A percentile compares a stretch with the other conserved stretches of the same genome.
Conservation (phyloP, 768 basidiomycete genomes). For the Boletus patriciae region DNA sequence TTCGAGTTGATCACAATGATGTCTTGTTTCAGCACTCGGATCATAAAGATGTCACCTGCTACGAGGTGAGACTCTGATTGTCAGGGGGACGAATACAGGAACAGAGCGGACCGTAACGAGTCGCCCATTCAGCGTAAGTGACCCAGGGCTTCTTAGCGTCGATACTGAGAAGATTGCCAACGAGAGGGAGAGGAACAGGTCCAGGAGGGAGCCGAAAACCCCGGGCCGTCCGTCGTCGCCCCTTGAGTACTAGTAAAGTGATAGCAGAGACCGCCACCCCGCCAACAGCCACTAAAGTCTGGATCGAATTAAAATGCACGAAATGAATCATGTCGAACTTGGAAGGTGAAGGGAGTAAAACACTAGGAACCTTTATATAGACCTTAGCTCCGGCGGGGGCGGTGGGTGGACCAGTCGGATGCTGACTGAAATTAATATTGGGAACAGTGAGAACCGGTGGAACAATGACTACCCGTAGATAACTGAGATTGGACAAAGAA, state of each 20-base stretch:
- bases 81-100: background rate
- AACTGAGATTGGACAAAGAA: background rate
- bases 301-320: background rate
- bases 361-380: background rate
- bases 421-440: background rate
- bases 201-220: constrained; percentile 17
- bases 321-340: background rate
- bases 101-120: constrained; percentile 14
- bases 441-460: background rate
- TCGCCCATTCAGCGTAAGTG: constrained; percentile 21
- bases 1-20: constrained; percentile 27
- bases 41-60: constrained; percentile 21
- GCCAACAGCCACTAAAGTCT: background rate
- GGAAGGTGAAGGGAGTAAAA: background rate
- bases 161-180: constrained; percentile 20
- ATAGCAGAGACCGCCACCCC: background rate
- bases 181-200: constrained; percentile 15
- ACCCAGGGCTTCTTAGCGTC: constrained; percentile 19
- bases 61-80: background rate
- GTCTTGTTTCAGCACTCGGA: constrained; percentile 23
- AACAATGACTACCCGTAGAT: background rate
- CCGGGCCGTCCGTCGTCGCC: background rate
- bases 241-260: background rate
- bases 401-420: no score
- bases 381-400: background rate